Evolutionary conservation across 2,329 filamentous ascomycete species (phyloP).

Genomic region (Microdochium trichocladiopsis): DNA sequence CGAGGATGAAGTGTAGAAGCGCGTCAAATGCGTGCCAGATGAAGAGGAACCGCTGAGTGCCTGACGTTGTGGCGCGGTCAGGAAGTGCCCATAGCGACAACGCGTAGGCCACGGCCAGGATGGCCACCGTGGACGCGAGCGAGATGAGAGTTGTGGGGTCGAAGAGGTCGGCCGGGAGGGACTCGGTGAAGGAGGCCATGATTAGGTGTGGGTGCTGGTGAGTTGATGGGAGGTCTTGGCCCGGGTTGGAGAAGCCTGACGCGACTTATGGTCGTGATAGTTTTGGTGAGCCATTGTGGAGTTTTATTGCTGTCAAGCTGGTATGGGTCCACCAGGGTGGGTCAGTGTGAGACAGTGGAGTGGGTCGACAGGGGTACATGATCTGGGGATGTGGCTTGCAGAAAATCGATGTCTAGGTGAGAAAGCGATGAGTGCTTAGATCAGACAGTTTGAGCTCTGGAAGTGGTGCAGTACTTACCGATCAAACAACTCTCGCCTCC

Average conservation of each 20-base stretch:
- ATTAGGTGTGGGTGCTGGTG: slow-evolving; percentile 1
- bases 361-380: too few relatives aligned
- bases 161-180: slow-evolving; percentile 48
- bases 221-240: not conserved
- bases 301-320: slow-evolving; percentile 20
- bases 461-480: too few relatives aligned
- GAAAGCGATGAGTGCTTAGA: too few relatives aligned
- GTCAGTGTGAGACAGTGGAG: too few relatives aligned
- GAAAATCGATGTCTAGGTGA: too few relatives aligned
- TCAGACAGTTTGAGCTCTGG: too few relatives aligned
- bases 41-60: slow-evolving; percentile 69
- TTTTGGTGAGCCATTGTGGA: slow-evolving; percentile 16
- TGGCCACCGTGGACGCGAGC: slow-evolving; percentile 45
- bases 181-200: slow-evolving; percentile 14
- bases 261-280: too few relatives aligned
- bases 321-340: slow-evolving; percentile 10
- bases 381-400: too few relatives aligned
- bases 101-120: slow-evolving; percentile 41
- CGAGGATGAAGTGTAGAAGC: slow-evolving; percentile 83
- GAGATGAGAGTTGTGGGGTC: slow-evolving; percentile 54
- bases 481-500: too few relatives aligned
- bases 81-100: slow-evolving; percentile 38
- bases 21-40: slow-evolving; percentile 94
- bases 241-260: too few relatives aligned
- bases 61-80: slow-evolving; percentile 39